A percentile compares a stretch with the other conserved stretches of the same genome.
phyloP scores from a whole-genome alignment of 768 basidiomycete species.

The Boletellus ananas region DNA sequence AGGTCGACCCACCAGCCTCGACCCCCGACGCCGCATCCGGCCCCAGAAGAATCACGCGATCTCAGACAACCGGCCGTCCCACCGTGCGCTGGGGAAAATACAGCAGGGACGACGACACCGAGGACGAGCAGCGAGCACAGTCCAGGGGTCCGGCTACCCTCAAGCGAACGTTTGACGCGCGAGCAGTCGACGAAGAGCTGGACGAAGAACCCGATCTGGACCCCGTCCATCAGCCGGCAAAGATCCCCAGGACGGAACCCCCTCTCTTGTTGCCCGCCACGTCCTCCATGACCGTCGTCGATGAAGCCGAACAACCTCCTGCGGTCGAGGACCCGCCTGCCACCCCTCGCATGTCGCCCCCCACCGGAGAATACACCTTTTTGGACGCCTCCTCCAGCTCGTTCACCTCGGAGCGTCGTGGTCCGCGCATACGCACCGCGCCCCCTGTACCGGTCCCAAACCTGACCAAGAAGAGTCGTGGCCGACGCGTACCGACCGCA shows the following conservation, averaged over 20 bases:
- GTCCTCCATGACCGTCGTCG: slow-evolving; percentile 29
- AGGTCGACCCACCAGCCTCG: slow-evolving; percentile 20
- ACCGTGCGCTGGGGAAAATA: slow-evolving; percentile 34
- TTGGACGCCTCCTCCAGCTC: slow-evolving; percentile 35
- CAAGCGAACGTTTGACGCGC: slow-evolving; percentile 33
- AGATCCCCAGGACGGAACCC: slow-evolving; percentile 29
- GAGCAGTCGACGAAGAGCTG: slow-evolving; percentile 34
- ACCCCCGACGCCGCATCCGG: slow-evolving; percentile 25
- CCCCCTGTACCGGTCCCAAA: slow-evolving; percentile 72
- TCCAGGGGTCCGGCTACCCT: slow-evolving; percentile 20
- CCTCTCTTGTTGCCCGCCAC: slow-evolving; percentile 22
- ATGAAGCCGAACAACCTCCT: slow-evolving; percentile 16
- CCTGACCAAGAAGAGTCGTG: slow-evolving; percentile 76
- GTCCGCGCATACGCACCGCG: slow-evolving; percentile 49
- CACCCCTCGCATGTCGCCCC: slow-evolving; percentile 22
- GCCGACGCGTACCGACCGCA: slow-evolving; percentile 67
- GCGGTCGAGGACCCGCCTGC: slow-evolving; percentile 4
- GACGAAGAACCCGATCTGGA: slow-evolving; percentile 29
- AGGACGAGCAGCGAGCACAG: slow-evolving; percentile 18
- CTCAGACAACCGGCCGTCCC: slow-evolving; percentile 33
- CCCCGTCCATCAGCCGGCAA: slow-evolving; percentile 16
- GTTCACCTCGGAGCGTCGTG: slow-evolving; percentile 38
- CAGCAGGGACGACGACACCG: slow-evolving; percentile 28
- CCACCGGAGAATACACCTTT: slow-evolving; percentile 33
- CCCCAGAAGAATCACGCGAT: slow-evolving; percentile 30